Evolutionary conservation across 2,329 filamentous ascomycete genomes (phyloP).

Genomic region (Geoglossum cookeanum): DNA sequence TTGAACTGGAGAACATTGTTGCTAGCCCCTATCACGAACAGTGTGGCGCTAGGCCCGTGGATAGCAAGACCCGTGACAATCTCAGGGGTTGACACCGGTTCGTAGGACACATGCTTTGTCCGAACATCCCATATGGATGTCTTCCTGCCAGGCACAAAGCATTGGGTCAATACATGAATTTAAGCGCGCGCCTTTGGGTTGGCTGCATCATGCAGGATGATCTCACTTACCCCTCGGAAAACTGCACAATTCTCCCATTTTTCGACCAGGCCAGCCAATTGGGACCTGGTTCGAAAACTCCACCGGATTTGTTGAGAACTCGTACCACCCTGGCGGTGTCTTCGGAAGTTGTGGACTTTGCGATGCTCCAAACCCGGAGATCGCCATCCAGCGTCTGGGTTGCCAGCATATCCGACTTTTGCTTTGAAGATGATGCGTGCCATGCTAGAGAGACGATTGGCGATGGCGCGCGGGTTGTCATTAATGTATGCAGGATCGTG

Average conservation of each 20-base stretch:
- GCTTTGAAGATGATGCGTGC: constrained; percentile 90
- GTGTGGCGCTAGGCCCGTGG: constrained; percentile 72
- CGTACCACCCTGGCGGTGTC: constrained; percentile 78
- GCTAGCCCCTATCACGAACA: constrained; percentile 79
- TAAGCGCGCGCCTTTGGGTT: neutral
- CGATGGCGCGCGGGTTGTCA: constrained; percentile 65
- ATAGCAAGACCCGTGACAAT: constrained; percentile 66
- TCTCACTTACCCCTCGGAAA: constrained; percentile 70
- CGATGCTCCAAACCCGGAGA: constrained; percentile 86
- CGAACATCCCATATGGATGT: constrained; percentile 80
- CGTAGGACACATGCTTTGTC: constrained; percentile 90
- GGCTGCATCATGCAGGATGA: constrained; percentile 12
- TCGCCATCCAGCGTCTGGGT: constrained; percentile 85
- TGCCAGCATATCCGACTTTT: constrained; percentile 95
- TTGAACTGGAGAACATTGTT: constrained; percentile 92
- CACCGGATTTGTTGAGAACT: constrained; percentile 54
- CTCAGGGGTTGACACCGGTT: constrained; percentile 69
- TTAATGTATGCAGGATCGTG: constrained; percentile 82
- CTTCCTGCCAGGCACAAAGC: constrained; percentile 10
- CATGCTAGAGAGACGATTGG: constrained; percentile 74
- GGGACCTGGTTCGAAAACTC: constrained; percentile 51
- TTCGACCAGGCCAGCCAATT: constrained; percentile 99
- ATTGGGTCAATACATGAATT: neutral
- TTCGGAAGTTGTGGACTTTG: constrained; percentile 52
- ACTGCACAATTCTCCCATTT: constrained; percentile 89